Evolutionary conservation across 257 asterid species (phyloP).

Genomic region (Solanum etuberosum): DNA sequence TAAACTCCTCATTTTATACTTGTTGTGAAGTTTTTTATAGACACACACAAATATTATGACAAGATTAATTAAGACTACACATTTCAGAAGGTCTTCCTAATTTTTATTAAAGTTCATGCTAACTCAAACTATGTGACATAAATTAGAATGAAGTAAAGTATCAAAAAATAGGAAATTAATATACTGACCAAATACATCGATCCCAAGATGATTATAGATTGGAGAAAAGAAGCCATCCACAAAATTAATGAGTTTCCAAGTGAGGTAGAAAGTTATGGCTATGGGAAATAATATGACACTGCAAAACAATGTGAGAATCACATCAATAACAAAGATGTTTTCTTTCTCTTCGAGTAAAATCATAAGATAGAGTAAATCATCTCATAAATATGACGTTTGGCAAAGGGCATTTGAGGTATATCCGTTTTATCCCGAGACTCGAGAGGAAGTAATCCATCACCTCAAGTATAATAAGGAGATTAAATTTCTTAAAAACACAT

Average conservation of each 20-base stretch:
- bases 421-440: too few relatives aligned
- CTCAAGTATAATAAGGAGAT: neutral
- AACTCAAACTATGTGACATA: neutral
- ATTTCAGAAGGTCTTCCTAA: neutral
- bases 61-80: neutral
- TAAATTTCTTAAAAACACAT: neutral
- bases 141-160: neutral
- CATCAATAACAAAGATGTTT: neutral
- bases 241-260: conserved; percentile 7
- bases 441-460: too few relatives aligned
- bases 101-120: neutral
- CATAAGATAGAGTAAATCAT: neutral
- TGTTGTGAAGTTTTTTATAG: neutral
- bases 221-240: conserved; percentile 21
- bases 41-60: neutral
- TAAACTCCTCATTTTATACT: neutral
- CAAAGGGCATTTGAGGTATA: too few relatives aligned
- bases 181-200: conserved; percentile 10
- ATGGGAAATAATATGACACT: conserved; percentile 17
- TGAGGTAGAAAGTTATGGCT: conserved; percentile 14
- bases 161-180: neutral
- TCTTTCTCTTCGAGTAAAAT: neutral
- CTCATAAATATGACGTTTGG: neutral
- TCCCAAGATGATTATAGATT: conserved; percentile 9
- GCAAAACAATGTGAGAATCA: neutral